A percentile compares a stretch with the other conserved stretches of the same genome.
phyloP scores from a whole-genome alignment of 1,284 basidiomycete genomes.

The Pholiota adiposa region DNA sequence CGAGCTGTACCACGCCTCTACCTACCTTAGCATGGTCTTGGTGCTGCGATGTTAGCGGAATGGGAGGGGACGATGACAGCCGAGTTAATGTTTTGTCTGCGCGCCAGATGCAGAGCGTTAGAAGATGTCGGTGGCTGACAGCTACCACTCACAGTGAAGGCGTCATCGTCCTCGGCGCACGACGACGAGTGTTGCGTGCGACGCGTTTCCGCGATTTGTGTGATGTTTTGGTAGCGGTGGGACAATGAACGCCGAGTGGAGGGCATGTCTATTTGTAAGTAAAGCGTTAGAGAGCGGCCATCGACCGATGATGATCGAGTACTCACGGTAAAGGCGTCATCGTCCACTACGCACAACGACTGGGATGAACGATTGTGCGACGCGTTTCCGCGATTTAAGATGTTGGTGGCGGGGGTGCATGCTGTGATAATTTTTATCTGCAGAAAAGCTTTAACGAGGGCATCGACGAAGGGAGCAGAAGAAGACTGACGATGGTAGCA shows the following conservation, averaged over 20 bases:
- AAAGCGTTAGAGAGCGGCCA: not conserved
- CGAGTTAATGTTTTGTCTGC: not conserved
- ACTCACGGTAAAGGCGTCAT: not conserved
- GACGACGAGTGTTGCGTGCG: not conserved
- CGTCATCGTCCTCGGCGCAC: not conserved
- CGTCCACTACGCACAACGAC: not conserved
- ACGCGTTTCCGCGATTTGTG: not conserved
- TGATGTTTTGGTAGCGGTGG: too few relatives aligned
- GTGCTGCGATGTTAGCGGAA: too few relatives aligned
- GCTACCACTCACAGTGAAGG: not conserved
- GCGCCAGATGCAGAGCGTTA: not conserved
- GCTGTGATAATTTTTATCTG: not conserved
- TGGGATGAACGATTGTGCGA: not conserved
- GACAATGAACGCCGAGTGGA: too few relatives aligned
- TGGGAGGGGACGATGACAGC: not conserved
- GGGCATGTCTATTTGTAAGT: too few relatives aligned
- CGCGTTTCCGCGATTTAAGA: not conserved
- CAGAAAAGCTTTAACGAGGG: not conserved
- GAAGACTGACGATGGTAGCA: not conserved
- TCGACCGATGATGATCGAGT: not conserved
- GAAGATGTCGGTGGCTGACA: not conserved
- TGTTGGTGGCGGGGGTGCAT: not conserved
- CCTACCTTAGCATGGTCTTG: too few relatives aligned
- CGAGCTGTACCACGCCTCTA: too few relatives aligned
- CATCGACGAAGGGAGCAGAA: not conserved